These are phyloP conservation scores for Mariannaea elegans DNA, from an alignment of 2,329 filamentous ascomycete genomes.

Conservation along the genomic window DNA sequence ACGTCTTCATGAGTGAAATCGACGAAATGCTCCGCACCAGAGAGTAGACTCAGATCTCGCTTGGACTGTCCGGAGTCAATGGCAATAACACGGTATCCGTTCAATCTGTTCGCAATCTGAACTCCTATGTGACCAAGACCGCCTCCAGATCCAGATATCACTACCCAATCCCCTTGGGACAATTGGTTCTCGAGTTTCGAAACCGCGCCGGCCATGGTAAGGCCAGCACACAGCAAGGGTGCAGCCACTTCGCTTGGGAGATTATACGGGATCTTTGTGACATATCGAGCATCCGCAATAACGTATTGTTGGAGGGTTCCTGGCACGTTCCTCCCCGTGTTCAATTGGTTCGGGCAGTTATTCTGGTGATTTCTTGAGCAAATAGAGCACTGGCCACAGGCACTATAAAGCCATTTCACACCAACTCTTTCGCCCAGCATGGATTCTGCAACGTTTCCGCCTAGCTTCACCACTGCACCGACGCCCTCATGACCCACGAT, in stretches of 20 bases:
- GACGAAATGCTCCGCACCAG: constrained; percentile 41
- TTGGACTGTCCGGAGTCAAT: constrained; percentile 40
- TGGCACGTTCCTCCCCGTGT: constrained; percentile 49
- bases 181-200: constrained; percentile 25
- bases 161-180: constrained; percentile 39
- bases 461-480: constrained; percentile 42
- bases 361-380: constrained; percentile 49
- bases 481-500: constrained; percentile 46
- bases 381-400: constrained; percentile 48
- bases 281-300: constrained; percentile 40
- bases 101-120: constrained; percentile 40
- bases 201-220: constrained; percentile 45
- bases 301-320: constrained; percentile 45
- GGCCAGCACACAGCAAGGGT: constrained; percentile 44
- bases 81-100: constrained; percentile 37
- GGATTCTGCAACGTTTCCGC: constrained; percentile 33
- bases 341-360: constrained; percentile 52
- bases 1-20: constrained; percentile 39
- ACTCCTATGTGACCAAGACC: constrained; percentile 46
- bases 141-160: constrained; percentile 43
- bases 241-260: constrained; percentile 35
- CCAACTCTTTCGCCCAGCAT: constrained; percentile 50
- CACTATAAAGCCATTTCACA: constrained; percentile 55
- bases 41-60: constrained; percentile 30
- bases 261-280: constrained; percentile 37